Conservation (phyloP, 2,329 filamentous ascomycete genomes). For the Colletotrichum sp. region DNA sequence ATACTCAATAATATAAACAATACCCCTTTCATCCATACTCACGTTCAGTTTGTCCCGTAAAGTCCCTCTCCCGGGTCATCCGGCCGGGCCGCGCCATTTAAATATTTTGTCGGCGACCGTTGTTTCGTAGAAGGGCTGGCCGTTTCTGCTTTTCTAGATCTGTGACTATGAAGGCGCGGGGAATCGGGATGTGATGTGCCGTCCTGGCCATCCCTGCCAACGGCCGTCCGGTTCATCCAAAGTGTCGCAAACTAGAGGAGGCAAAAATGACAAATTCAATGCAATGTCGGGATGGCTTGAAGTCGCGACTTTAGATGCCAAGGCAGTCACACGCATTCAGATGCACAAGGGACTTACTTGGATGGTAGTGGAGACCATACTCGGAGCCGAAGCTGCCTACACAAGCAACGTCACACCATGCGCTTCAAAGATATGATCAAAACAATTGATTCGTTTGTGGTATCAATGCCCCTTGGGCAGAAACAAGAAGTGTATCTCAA, state of each 20-base stretch:
- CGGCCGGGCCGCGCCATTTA: not conserved
- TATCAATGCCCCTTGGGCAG: not conserved
- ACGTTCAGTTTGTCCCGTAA: not conserved
- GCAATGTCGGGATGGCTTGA: not conserved
- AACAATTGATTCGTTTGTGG: not conserved
- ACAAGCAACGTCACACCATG: not conserved
- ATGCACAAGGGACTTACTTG: not conserved
- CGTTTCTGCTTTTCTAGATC: not conserved
- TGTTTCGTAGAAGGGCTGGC: not conserved
- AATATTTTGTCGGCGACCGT: not conserved
- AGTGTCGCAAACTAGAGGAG: not conserved
- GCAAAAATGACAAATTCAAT: not conserved
- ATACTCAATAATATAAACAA: not conserved
- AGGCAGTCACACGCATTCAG: not conserved
- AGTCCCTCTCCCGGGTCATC: not conserved
- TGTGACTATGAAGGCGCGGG: not conserved
- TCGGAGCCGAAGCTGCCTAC: not conserved
- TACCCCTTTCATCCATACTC: not conserved
- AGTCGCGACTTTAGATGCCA: not conserved
- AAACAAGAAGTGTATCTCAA: not conserved
- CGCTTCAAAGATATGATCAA: not conserved
- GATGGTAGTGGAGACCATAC: not conserved
- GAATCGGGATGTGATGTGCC: not conserved
- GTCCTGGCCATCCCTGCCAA: not conserved
- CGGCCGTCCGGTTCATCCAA: not conserved